Percentiles rank a stretch among this genome's conserved stretches.
Evolutionary conservation across 2,329 filamentous ascomycete genomes (phyloP).

Genomic region (Leptosphaerulina australis): DNA sequence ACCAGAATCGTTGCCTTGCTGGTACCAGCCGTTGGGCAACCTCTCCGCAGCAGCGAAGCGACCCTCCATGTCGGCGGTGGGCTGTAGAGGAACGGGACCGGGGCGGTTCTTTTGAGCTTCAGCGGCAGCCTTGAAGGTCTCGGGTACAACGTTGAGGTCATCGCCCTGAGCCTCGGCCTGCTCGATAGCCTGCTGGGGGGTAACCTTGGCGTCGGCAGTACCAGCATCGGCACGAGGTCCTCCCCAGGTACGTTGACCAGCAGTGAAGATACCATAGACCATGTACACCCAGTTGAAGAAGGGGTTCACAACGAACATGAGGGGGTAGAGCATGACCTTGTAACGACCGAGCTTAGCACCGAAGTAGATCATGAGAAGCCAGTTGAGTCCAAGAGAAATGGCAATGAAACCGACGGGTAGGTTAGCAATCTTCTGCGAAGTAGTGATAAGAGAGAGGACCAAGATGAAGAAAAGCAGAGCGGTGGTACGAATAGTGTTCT

Average conservation of each 20-base stretch:
- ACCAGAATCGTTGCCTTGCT: constrained; percentile 71
- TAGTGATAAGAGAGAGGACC: constrained; percentile 83
- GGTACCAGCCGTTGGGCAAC: constrained; percentile 71
- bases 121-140: constrained; percentile 71
- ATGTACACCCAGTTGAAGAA: constrained; percentile 99
- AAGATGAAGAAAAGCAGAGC: constrained; percentile 94
- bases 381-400: constrained; percentile 90
- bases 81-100: constrained; percentile 68
- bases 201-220: constrained; percentile 74
- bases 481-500: constrained; percentile 95
- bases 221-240: constrained; percentile 90
- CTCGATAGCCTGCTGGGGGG: constrained; percentile 82
- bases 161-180: constrained; percentile 79
- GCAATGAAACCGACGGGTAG: constrained; percentile 93
- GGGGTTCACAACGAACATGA: constrained; percentile 95
- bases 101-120: constrained; percentile 55
- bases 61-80: constrained; percentile 76
- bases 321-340: constrained; percentile 92
- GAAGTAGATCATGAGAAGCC: constrained; percentile 95
- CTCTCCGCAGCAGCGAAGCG: constrained; percentile 75
- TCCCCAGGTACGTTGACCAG: constrained; percentile 93
- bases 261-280: constrained; percentile 95
- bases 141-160: constrained; percentile 86
- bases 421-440: constrained; percentile 75
- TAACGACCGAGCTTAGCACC: constrained; percentile 83